Base-by-base conservation (phyloP, 2,329 filamentous ascomycete species). In the Leptographium wingfieldii region DNA sequence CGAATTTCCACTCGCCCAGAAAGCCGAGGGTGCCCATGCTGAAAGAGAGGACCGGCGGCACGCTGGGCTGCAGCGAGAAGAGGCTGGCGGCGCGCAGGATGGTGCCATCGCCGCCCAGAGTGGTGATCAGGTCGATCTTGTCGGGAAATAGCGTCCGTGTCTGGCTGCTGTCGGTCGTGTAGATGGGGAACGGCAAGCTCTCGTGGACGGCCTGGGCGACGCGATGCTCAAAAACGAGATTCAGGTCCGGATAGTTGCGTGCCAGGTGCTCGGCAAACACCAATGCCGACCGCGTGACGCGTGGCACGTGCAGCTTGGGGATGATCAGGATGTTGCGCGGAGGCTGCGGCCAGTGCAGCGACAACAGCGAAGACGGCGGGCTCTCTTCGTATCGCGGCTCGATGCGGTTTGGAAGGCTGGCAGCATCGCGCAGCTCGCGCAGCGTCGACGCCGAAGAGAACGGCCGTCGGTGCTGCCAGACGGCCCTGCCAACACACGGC, bases 1-100 rank as follows among this genome's bases (percentile, higher is more conserved):
- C 79, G 70, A 97, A 97, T 67, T 94, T 95, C 92, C 92, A 99
- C 73, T 97, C 92, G 19, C 92, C 92, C 9, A 99, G 75, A 66
- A 99, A 99, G 0, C 94, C 94, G 0, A 99, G 76, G 0, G 92
- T 95, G 6, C 94, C 94, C 90, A 99, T 96, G 70, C 91, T 95
- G 69, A 99, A 99, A 1, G 90, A 91, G 9, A 99, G 77, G 40
- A 99, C 88, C 0, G 94, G 94, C 0, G 94, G 94, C 0, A 99
- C 92, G 52, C 84, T 84, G 2, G 81, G 78, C 53, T 88, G 85
- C 46, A 89, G 86, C 61, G 90, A 90, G 74, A 95, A 97, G 5
- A 96, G 80, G 59, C 88, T 92, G 2, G 90, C 87, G 0, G 91
- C 91, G 62, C 89, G 88, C 55, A 96, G 73, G 59, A 96, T 92